Conservation (phyloP, 345 rosid genomes). For the Lagerstroemia speciosa region DNA sequence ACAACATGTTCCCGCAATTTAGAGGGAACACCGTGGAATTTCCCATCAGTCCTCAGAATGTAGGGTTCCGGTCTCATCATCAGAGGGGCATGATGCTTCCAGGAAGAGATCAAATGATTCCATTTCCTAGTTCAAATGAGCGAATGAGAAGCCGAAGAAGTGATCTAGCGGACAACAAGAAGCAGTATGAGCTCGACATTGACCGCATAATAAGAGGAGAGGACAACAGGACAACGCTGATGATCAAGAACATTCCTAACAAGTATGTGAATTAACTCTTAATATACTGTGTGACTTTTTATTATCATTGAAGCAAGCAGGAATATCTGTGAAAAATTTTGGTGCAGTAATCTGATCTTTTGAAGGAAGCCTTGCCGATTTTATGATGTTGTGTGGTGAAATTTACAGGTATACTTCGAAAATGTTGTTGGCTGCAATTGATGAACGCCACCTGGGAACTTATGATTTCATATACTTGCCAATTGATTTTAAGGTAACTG, state of each 20-base stretch:
- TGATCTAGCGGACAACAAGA: constrained; percentile 50
- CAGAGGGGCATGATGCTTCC: constrained; percentile 31
- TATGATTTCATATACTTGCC: constrained; percentile 64
- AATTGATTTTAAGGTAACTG: constrained; percentile 63
- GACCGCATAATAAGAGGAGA: constrained; percentile 47
- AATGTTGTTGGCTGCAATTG: constrained; percentile 68
- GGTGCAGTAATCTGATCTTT: too few species aligned
- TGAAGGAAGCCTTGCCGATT: background rate
- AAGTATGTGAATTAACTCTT: constrained; percentile 32
- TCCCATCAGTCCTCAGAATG: constrained; percentile 21
- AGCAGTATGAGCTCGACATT: constrained; percentile 54
- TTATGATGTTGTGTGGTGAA: constrained; percentile 7
- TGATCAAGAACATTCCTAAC: constrained; percentile 80
- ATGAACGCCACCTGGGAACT: constrained; percentile 53
- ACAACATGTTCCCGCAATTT: constrained; percentile 22
- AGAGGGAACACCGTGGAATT: constrained; percentile 31
- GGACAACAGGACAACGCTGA: constrained; percentile 58
- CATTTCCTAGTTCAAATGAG: constrained; percentile 29
- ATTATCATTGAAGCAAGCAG: background rate
- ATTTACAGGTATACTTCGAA: constrained; percentile 60
- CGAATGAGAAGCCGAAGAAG: constrained; percentile 48
- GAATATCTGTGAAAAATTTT: background rate
- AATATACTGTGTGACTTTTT: background rate
- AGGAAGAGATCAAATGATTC: constrained; percentile 33
- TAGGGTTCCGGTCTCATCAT: constrained; percentile 38